Percentiles rank a stretch among this genome's conserved stretches.
phyloP scores from a whole-genome alignment of 208 protist species.

The Leishmania tropica region DNA sequence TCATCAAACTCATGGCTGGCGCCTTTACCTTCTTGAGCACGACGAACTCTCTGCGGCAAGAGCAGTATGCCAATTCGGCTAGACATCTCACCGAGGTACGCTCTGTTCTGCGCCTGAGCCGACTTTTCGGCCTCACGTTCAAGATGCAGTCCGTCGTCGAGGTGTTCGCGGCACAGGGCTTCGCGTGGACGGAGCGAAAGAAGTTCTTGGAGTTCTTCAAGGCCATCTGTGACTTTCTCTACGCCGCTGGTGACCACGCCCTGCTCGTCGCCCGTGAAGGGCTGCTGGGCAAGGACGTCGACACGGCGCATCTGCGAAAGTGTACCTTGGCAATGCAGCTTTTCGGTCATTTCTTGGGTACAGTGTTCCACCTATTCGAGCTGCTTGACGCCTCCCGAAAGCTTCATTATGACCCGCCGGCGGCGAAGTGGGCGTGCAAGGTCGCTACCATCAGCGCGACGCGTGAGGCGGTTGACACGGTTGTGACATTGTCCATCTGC shows the following conservation, averaged over 20 bases:
- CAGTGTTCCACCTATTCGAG: constrained; percentile 42
- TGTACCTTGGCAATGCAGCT: constrained; percentile 2
- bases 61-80: neutral
- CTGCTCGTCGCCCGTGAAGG: constrained; percentile 34
- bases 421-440: constrained; percentile 33
- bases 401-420: constrained; percentile 44
- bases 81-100: constrained; percentile 33
- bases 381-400: constrained; percentile 39
- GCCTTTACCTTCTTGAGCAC: constrained; percentile 32
- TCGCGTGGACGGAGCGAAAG: constrained; percentile 40
- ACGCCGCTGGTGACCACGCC: constrained; percentile 50
- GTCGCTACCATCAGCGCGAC: constrained; percentile 23
- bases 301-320: neutral
- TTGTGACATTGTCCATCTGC: constrained; percentile 28
- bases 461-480: constrained; percentile 42
- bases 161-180: constrained; percentile 44
- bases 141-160: constrained; percentile 41
- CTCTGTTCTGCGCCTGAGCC: constrained; percentile 56
- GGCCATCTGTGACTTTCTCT: constrained; percentile 38
- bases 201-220: constrained; percentile 63
- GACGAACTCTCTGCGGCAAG: neutral
- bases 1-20: constrained; percentile 50
- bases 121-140: constrained; percentile 37
- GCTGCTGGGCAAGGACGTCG: constrained; percentile 7
- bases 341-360: constrained; percentile 44